Evolutionary conservation across 73 alveolate species (phyloP), one percentile per base, ranked within the genome.

Genomic region (Uronychia setigera): DNA sequence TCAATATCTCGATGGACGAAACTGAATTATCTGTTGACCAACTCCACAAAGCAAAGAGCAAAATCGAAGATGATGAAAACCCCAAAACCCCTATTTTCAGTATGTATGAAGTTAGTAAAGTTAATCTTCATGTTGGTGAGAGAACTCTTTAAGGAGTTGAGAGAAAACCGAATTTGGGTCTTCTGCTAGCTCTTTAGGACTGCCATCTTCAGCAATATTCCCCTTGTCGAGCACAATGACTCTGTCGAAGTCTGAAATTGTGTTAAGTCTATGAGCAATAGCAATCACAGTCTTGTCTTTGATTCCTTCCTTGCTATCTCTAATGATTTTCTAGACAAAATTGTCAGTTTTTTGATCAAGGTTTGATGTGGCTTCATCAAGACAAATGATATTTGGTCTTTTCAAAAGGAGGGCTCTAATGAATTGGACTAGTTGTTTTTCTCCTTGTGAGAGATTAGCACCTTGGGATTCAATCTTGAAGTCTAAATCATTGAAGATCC

Each of bases 161-260:
- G 67, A 46, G 67, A 46, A 46, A 5, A 5, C 19, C 19, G 67
- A 46, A 46, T 5, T 46, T 46, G 67, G 67, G 67, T 67, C 46
- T 0, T 80, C 33, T 32, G 77, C 75, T 83, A 89, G 81, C 76
- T 89, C 81, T 0, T 76, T 58, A 33, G 91, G 94, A 11, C 75
- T 79, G 46, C 95, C 98, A 88, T 86, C 46, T 29, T 92, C 98
- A 35, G 83, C 92, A 25, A 94, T 74, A 83, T 86, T 87, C 59
- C 98, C 98, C 27, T 94, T 91, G 58, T 92, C 98, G 76, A 94
- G 77, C 1, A 92, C 96, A 74, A 79, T 58, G 0, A 94, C 80
- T 80, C 82, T 94, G 88, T 94, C 96, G 86, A 90, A 91, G 13
- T 88, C 46, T 33, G 83, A 58, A 35, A 94, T 79, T 27, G 92